Conservation (phyloP, 148 eudicot species). For the Pharnaceum exiguum region DNA sequence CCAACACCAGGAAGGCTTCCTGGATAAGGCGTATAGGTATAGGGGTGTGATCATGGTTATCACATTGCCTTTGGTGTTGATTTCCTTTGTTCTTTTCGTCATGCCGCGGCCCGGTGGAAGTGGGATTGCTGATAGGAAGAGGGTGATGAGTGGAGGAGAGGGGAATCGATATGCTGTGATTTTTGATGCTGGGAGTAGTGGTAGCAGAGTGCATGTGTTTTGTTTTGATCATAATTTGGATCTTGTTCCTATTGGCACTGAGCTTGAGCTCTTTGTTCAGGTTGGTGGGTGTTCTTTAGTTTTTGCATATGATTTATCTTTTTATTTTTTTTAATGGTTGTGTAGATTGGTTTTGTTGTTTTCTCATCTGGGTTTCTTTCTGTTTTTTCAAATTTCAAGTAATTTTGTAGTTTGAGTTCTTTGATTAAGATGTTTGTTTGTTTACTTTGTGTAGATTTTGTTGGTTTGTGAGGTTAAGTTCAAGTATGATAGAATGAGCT, state of each 20-base stretch:
- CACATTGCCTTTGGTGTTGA: slow-evolving; percentile 55
- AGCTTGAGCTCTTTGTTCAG: slow-evolving; percentile 53
- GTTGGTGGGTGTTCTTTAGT: slow-evolving; percentile 12
- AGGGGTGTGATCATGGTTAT: slow-evolving; percentile 50
- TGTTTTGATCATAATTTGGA: slow-evolving; percentile 72
- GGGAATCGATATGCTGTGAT: slow-evolving; percentile 62
- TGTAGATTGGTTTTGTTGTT: not conserved
- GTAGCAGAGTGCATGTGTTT: slow-evolving; percentile 96
- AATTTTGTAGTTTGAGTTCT: too few species aligned
- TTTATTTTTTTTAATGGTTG: not conserved
- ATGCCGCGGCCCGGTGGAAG: slow-evolving; percentile 40
- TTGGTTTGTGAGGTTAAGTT: too few species aligned
- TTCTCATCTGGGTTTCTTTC: too few species aligned
- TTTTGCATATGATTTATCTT: not conserved
- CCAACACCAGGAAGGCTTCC: slow-evolving; percentile 37
- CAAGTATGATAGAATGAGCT: too few species aligned
- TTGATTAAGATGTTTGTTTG: too few species aligned
- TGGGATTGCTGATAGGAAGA: slow-evolving; percentile 35
- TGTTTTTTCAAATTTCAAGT: too few species aligned
- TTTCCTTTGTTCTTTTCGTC: slow-evolving; percentile 49
- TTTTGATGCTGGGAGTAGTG: slow-evolving; percentile 95
- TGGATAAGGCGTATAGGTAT: slow-evolving; percentile 51
- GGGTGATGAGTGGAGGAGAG: slow-evolving; percentile 11
- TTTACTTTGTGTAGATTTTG: too few species aligned
- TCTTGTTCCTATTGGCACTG: slow-evolving; percentile 72